phyloP scores from a whole-genome alignment of 371 early-diverging fungal genomes.

The Cokeromyces recurvatus region DNA sequence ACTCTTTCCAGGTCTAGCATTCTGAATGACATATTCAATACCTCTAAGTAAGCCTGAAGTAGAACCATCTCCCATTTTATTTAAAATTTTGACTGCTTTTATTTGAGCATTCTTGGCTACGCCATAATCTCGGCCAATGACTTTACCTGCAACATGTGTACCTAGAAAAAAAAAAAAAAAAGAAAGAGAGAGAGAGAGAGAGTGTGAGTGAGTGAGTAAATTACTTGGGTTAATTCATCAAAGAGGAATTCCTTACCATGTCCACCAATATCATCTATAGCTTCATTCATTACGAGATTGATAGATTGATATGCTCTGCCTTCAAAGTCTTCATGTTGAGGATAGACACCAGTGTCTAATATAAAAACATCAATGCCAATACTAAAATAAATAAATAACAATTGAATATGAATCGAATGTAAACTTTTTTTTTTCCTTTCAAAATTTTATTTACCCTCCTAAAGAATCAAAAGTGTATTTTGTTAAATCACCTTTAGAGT shows the following conservation, averaged over 20 bases:
- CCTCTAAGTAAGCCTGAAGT: constrained; percentile 65
- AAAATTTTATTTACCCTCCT: constrained; percentile 61
- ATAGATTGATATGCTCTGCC: constrained; percentile 65
- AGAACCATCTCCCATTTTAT: constrained; percentile 48
- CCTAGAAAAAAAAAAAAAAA: constrained; percentile 38
- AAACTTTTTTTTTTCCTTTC: constrained; percentile 16
- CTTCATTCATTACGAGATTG: constrained; percentile 44
- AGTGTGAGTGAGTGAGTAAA: no score
- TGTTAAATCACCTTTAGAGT: constrained; percentile 20
- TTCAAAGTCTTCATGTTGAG: constrained; percentile 70
- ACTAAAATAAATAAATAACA: constrained; percentile 12
- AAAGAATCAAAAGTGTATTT: constrained; percentile 40
- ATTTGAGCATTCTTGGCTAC: constrained; percentile 73
- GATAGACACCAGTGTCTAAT: constrained; percentile 73
- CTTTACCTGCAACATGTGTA: constrained; percentile 77
- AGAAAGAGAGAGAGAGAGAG: background rate
- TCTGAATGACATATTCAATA: constrained; percentile 32
- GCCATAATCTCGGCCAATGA: constrained; percentile 66
- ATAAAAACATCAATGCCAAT: constrained; percentile 62
- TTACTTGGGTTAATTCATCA: no score
- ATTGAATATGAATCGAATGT: background rate
- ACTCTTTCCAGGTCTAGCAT: constrained; percentile 24
- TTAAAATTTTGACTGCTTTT: constrained; percentile 66
- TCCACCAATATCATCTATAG: constrained; percentile 62
- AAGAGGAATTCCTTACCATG: no score